Evolutionary conservation across 2,329 filamentous ascomycete species (phyloP).

Genomic region (Xylaria sp.): DNA sequence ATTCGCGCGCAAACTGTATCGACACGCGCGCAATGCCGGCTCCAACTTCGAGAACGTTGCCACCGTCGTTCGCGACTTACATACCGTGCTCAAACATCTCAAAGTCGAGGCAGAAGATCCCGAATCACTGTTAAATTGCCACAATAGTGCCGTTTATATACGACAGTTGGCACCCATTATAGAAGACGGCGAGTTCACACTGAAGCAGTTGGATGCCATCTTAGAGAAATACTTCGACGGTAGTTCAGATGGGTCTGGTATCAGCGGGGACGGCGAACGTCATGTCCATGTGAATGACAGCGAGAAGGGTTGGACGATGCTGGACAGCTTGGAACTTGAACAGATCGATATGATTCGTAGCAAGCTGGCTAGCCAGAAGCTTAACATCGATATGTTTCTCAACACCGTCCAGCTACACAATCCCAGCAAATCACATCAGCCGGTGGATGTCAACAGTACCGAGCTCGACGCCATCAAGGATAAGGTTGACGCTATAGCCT

Average conservation of each 20-base stretch:
- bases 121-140: slow-evolving; percentile 64
- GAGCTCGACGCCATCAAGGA: slow-evolving; percentile 66
- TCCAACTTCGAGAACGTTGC: slow-evolving; percentile 62
- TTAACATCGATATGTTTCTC: slow-evolving; percentile 65
- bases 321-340: slow-evolving; percentile 52
- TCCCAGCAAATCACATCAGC: slow-evolving; percentile 53
- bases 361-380: slow-evolving; percentile 63
- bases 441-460: slow-evolving; percentile 52
- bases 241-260: slow-evolving; percentile 37
- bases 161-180: slow-evolving; percentile 63
- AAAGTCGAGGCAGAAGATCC: slow-evolving; percentile 66
- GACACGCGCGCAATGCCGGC: slow-evolving; percentile 61
- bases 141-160: slow-evolving; percentile 55
- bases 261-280: slow-evolving; percentile 41
- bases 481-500: slow-evolving; percentile 68
- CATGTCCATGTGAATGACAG: slow-evolving; percentile 48
- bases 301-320: slow-evolving; percentile 48
- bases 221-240: slow-evolving; percentile 58
- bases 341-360: slow-evolving; percentile 56
- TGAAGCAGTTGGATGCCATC: slow-evolving; percentile 64
- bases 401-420: slow-evolving; percentile 66
- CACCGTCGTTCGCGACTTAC: slow-evolving; percentile 61
- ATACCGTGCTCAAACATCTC: slow-evolving; percentile 66
- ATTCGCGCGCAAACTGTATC: slow-evolving; percentile 65
- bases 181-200: slow-evolving; percentile 64